Evolutionary conservation across 306 rosid genomes (phyloP).

Genomic region (Argentina anserina): DNA sequence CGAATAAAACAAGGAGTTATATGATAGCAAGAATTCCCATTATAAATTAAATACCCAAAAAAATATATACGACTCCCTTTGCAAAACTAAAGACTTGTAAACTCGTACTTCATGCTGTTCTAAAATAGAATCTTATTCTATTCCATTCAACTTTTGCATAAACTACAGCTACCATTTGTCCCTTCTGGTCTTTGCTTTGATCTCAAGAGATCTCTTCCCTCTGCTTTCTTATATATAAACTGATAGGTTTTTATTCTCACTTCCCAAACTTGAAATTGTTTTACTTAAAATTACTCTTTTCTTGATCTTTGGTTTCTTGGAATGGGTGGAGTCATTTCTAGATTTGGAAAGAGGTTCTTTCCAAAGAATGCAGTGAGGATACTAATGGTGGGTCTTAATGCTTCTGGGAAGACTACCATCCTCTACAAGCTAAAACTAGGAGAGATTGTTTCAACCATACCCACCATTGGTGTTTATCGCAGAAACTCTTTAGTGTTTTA

Average conservation of each 20-base stretch:
- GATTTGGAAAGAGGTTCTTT: slow-evolving; percentile 34
- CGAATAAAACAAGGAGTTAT: neutral
- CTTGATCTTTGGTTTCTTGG: neutral
- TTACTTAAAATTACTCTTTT: neutral
- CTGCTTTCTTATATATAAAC: neutral
- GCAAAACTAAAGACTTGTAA: neutral
- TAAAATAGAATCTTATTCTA: slow-evolving; percentile 26
- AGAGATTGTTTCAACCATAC: slow-evolving; percentile 26
- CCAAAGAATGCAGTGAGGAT: slow-evolving; percentile 37
- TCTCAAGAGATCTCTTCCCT: slow-evolving; percentile 26
- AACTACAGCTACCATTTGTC: slow-evolving; percentile 5
- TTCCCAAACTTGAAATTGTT: neutral
- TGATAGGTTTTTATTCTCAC: neutral
- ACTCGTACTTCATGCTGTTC: slow-evolving; percentile 10
- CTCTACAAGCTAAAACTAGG: slow-evolving; percentile 47
- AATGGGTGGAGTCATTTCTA: slow-evolving; percentile 39
- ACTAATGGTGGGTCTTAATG: slow-evolving; percentile 54
- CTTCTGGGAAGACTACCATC: slow-evolving; percentile 51
- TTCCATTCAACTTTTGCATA: slow-evolving; percentile 18
- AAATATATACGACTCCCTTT: neutral
- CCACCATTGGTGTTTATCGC: slow-evolving; percentile 38
- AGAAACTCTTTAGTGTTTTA: neutral
- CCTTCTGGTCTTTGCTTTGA: slow-evolving; percentile 25
- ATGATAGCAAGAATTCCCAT: neutral
- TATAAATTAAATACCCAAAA: slow-evolving; percentile 9